Base-by-base conservation (phyloP, 148 eudicot genomes). In the Rhododendron ferrugineum region DNA sequence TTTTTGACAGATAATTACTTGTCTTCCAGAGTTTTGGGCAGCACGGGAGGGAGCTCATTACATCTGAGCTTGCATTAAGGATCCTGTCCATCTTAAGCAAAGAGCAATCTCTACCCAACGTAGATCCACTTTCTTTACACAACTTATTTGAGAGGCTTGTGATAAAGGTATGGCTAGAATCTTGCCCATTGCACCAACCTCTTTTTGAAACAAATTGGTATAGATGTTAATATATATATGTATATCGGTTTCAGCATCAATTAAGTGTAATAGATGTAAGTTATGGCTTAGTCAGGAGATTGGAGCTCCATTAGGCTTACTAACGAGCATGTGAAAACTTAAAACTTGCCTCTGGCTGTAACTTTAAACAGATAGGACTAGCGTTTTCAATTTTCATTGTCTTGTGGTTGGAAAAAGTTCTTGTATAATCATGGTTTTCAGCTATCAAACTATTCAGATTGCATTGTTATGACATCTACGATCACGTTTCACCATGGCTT, bases 1-100 rank as follows among this genome's bases (percentile, higher is more conserved):
- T 94, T 94, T 90, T 94, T 95, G 99, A 96, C 99, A 96, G 98
- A 96, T 92, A 92, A 92, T 95, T 96, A 89, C 98, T 96, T 96
- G 98, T 96, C 90, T 96, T 96, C 98, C 99, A 96, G 99, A 96
- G 95, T 96, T 96, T 96, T 90, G 99, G 99, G 83, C 99, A 96
- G 95, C 99, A 96, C 87, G 98, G 93, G 76, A 93, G 99, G 88
- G 99, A 96, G 92, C 94, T 96, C 85, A 95, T 96, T 78, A 96
- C 98, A 34, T 87, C 99, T 74, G 99, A 96, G 90, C 98, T 96
- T 83, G 98, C 99, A 42, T 87, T 95, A 85, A 89, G 98, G 85
- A 88, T 96, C 77, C 93, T 96, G 20, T 95, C 98, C 42, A 92
- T 96, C 62, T 88, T 96, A 86, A 95, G 97, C 47, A 97, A 92